Evolutionary conservation across 140 eudicot species (phyloP).

Genomic region (Cichorium intybus): DNA sequence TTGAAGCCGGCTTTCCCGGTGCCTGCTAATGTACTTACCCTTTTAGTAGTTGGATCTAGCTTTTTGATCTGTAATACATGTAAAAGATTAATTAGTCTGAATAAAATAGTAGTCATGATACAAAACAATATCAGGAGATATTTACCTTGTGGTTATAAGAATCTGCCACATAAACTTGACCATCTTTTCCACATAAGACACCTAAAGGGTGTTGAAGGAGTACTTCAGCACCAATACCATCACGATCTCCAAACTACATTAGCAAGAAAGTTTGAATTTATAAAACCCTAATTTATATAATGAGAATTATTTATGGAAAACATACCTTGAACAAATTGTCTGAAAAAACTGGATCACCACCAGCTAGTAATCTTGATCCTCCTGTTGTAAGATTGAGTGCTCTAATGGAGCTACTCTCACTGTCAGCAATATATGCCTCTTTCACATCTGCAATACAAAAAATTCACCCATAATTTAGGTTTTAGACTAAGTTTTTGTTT

Average conservation of each 20-base stretch:
- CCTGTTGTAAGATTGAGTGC: slow-evolving; percentile 83
- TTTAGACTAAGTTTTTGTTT: too few species aligned
- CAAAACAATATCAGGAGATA: not conserved
- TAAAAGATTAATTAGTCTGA: slow-evolving; percentile 20
- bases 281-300: not conserved
- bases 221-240: slow-evolving; percentile 88
- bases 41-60: slow-evolving; percentile 73
- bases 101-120: slow-evolving; percentile 5
- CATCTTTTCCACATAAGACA: slow-evolving; percentile 74
- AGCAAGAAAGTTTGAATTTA: slow-evolving; percentile 8
- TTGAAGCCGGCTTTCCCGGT: slow-evolving; percentile 92
- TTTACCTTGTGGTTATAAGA: slow-evolving; percentile 97
- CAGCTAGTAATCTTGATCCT: slow-evolving; percentile 86
- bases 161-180: slow-evolving; percentile 84
- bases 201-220: slow-evolving; percentile 99
- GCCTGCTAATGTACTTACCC: slow-evolving; percentile 77
- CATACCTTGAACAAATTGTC: slow-evolving; percentile 89
- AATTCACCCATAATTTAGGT: not conserved
- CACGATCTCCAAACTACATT: slow-evolving; percentile 91
- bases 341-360: slow-evolving; percentile 90
- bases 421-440: slow-evolving; percentile 91
- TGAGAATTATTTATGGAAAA: not conserved
- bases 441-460: slow-evolving; percentile 51
- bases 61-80: slow-evolving; percentile 67
- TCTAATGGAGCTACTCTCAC: slow-evolving; percentile 98